A percentile compares a stretch with the other conserved stretches of the same genome.
These are phyloP conservation scores for Opeltia flavorubescens DNA, from an alignment of 495 filamentous ascomycete species.

Conservation along the genomic window DNA sequence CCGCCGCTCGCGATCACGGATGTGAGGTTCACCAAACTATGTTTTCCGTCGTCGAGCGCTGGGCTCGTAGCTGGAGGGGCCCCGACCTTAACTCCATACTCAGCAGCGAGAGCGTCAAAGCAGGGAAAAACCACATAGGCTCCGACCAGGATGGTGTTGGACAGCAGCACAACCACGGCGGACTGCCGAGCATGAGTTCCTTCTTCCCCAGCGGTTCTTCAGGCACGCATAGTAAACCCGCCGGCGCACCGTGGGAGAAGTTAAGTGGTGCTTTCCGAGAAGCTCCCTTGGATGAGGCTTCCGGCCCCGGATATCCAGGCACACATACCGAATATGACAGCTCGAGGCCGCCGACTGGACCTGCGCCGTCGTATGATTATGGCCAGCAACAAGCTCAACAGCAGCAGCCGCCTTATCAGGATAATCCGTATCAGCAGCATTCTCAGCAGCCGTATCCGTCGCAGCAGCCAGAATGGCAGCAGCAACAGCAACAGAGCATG, in stretches of 20 bases:
- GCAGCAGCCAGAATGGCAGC: conserved; percentile 6
- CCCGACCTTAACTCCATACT: conserved; percentile 52
- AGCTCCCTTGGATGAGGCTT: neutral
- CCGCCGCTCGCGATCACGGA: conserved; percentile 54
- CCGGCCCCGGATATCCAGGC: conserved; percentile 4
- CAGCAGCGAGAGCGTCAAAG: conserved; percentile 63
- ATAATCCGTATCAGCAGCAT: neutral
- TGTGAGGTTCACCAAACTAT: conserved; percentile 72
- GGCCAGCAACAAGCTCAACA: conserved; percentile 6
- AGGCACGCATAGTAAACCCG: conserved; percentile 13
- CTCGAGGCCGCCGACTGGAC: conserved; percentile 8
- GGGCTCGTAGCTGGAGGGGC: conserved; percentile 56
- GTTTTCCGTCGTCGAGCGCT: conserved; percentile 67
- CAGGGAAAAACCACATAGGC: conserved; percentile 58
- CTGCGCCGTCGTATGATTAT: conserved; percentile 2
- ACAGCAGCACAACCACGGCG: conserved; percentile 9
- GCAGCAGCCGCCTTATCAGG: conserved; percentile 1
- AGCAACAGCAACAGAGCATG: neutral
- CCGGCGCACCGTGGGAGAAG: conserved; percentile 11
- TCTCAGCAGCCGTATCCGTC: conserved; percentile 1
- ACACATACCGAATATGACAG: conserved; percentile 7
- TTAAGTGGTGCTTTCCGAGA: conserved; percentile 6
- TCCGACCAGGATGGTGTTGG: conserved; percentile 3
- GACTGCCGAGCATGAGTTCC: conserved; percentile 7
- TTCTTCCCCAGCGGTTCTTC: conserved; percentile 9